Base-by-base conservation (phyloP, 257 asterid species). In the Solanum corneliomulleri region DNA sequence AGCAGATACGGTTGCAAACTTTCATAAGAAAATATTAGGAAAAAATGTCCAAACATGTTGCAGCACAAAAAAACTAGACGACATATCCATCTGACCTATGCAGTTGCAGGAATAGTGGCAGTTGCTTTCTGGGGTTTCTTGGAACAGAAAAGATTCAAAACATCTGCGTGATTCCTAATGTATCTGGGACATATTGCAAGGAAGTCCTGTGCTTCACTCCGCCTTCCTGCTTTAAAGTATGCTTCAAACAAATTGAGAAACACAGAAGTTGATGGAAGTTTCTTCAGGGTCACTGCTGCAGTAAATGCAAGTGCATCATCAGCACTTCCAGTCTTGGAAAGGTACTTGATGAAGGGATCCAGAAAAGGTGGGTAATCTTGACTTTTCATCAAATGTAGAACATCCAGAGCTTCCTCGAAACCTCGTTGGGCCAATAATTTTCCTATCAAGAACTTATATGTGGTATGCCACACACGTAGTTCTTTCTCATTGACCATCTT, bases 341-440 rank as follows among this genome's bases (percentile, higher is more conserved):
- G 93, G 89, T 92, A 94, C 81, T 82, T 88, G 7, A 91, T 80
- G 87, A 94, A 97, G 70, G 94, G 91, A 87, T 93, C 91, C 85
- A 92, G 83, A 84, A 90, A 91, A 7, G 97, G 97, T 23, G 98
- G 93, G 82, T 89, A 90, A 33, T 93, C 98, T 86, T 95, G 98
- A 33, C 81, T 88, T 92, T 93, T 94, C 97, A 94, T 97, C 93
- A 95, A 83, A 82, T 45, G 86, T 91, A 95, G 88, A 85, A 94
- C 88, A 90, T 89, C 90, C 47, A 95, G 74, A 64, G 98, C 98
- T 89, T 94, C 94, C 33, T 86, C 13, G 85, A 95, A 94, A 72
- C 85, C 87, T 11, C 92, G 89, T 56, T 88, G 92, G 16, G 86
- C 92, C 89, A 97, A 90, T 31, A 97, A 91, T 88, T 90, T 91